Evolutionary conservation across 306 rosid species (phyloP).

Genomic region (Cucumis cinereus): DNA sequence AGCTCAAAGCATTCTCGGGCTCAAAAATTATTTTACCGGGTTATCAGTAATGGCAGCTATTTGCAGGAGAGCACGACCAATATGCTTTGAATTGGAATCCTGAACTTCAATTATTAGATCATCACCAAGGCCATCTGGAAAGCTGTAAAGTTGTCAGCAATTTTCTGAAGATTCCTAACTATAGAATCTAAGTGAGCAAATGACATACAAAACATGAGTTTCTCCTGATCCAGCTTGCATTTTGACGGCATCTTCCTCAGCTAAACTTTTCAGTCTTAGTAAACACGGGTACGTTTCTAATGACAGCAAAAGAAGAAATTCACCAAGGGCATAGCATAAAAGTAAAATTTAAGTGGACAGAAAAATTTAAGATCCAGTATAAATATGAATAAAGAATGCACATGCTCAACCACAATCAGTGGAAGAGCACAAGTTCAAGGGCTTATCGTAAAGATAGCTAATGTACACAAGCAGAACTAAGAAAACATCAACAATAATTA

Average conservation of each 20-base stretch:
- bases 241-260: conserved; percentile 74
- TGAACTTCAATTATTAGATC: conserved; percentile 81
- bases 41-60: conserved; percentile 76
- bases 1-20: background rate
- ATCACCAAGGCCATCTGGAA: conserved; percentile 93
- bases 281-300: conserved; percentile 70
- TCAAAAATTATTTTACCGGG: conserved; percentile 41
- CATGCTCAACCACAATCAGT: background rate
- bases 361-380: background rate
- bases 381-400: background rate
- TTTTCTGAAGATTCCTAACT: conserved; percentile 11
- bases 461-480: background rate
- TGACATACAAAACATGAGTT: conserved; percentile 77
- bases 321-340: background rate
- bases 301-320: conserved; percentile 16
- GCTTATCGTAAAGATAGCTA: background rate
- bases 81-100: conserved; percentile 83
- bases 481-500: background rate
- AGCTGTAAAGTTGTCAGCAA: conserved; percentile 63
- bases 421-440: background rate
- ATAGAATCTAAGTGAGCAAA: background rate
- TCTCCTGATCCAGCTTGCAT: conserved; percentile 93
- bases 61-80: conserved; percentile 72
- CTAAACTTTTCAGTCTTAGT: conserved; percentile 68
- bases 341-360: conserved; percentile 1